Base-by-base conservation (phyloP, 352 stramenopile species). In the Phytophthora rubi region DNA sequence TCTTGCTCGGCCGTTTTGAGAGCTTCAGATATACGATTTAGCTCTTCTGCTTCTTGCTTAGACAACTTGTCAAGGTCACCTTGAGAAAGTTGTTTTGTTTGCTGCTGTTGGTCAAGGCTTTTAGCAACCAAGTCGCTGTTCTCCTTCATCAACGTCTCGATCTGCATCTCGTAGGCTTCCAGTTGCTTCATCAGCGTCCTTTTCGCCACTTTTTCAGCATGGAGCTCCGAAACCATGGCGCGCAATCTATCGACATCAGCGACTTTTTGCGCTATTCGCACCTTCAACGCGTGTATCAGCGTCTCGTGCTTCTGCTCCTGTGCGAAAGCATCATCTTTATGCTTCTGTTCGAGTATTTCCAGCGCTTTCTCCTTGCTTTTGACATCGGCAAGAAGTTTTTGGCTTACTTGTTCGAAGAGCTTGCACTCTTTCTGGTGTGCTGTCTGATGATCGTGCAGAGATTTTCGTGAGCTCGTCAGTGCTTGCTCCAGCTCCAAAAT, bases 241-340 rank as follows among this genome's bases (percentile, higher is more conserved):
- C 55, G 51, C 2, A 62, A 35, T 54, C 62, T 42, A n/a, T 53
- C 49, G 6, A 63, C 28, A 45, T 70, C 64, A 12, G 54, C 58
- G 52, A 62, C 32, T 32, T 73, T 76, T 9, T 66, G 58, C 15
- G 65, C 49, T 3, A 73, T 70, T n/a, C 58, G 53, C 26, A 42
- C 49, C 23, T 73, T 66, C 15, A 73, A 26, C 7, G 55, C 70
- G 30, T 70, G 57, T 1, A 77, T 32, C 18, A 73, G 54, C 18
- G 35, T 53, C 33, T 76, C 56, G 3, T 72, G 64, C 1, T 42
- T 55, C 7, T 73, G 52, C 9, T 68, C 62, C 12, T 30, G 53
- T 6, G 35, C 30, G 16, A 45, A 28, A 6, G 7, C 30, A 42
- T 66, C 47, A 0, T 51, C 21, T 62, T 57, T 52, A 18, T 65